Conservation (phyloP, 176 grass and related monocot species). For the Oryza meridionalis region DNA sequence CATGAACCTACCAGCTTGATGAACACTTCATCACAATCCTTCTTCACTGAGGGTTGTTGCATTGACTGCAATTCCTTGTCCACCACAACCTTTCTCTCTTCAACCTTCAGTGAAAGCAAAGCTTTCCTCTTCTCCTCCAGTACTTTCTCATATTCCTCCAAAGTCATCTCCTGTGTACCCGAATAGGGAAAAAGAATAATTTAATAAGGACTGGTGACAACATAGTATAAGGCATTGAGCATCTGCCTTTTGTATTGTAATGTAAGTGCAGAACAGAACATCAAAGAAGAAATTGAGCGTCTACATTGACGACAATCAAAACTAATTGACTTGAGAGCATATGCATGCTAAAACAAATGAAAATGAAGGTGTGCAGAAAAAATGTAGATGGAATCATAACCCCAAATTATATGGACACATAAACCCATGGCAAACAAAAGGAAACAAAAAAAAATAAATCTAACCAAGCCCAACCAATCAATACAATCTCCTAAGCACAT, state of each 20-base stretch:
- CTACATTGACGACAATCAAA: not conserved
- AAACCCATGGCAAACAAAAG: not conserved
- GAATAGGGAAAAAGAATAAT: not conserved
- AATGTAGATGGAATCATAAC: not conserved
- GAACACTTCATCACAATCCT: slow-evolving; percentile 62
- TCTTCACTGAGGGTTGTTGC: slow-evolving; percentile 69
- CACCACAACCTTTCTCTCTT: slow-evolving; percentile 77
- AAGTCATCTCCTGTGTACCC: slow-evolving; percentile 73
- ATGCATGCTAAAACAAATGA: not conserved
- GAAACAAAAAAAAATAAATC: not conserved
- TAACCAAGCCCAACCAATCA: not conserved
- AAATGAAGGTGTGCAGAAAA: not conserved
- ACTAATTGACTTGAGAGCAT: not conserved
- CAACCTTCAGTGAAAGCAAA: slow-evolving; percentile 61
- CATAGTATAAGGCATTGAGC: not conserved
- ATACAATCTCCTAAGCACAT: slow-evolving; percentile 9
- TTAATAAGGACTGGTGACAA: not conserved
- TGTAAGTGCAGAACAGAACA: not conserved
- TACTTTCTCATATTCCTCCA: slow-evolving; percentile 92
- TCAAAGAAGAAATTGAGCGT: not conserved
- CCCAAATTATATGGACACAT: not conserved
- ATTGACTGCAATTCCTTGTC: slow-evolving; percentile 77
- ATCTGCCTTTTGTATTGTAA: not conserved
- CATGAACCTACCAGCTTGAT: slow-evolving; percentile 63
- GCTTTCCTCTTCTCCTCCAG: slow-evolving; percentile 80